Base-by-base conservation (phyloP, 352 stramenopile genomes). In the Pythium angustatum region DNA sequence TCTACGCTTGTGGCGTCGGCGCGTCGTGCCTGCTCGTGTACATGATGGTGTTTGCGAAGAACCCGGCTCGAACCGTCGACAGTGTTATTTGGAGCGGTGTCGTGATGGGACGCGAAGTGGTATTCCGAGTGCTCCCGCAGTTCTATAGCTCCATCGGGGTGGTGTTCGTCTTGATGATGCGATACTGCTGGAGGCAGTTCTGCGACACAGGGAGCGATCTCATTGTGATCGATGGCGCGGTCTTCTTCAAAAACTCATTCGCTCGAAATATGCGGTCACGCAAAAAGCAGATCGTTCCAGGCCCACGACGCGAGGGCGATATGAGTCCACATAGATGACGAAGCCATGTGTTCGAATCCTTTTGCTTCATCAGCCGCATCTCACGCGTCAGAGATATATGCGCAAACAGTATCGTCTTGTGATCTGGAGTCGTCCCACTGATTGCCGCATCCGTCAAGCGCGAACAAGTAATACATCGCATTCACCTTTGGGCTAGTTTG, bases 1-100 rank as follows among this genome's bases (percentile, higher is more conserved):
- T 58, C 49, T 33, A 52, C 38, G 12, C 30, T 17, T 48, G 33
- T 17, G 50, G 21, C 6, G 33, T 57, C 15, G 52, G 38, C 19
- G 38, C 48, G 7, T 24, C 31, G 7, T 43, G 50, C 24, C 1
- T 59, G 12, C 44, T 54, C 26, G 43, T 52, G 6, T 66, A 66
- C 49, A 41, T 51, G 31, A 40, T 66, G 9, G 57, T 66, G 10
- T 64, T 64, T 21, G 58, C 56, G 12, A 31, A 43, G 9, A 27
- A 48, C 15, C 38, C 22, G 14, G 58, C 58, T 19, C 38, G 45
- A 27, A 33, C 50, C 3, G 58, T 64, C 4, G 53, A 61, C 15
- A 38, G 40, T 15, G 53, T 52, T 21, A 17, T 61, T 4, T 61
- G 28, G 36, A 34, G 33, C 30, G 38, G 38, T 15, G 33, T 19